Conservation (phyloP, 805 yeast genomes). For the Blastobotrys parvus region DNA sequence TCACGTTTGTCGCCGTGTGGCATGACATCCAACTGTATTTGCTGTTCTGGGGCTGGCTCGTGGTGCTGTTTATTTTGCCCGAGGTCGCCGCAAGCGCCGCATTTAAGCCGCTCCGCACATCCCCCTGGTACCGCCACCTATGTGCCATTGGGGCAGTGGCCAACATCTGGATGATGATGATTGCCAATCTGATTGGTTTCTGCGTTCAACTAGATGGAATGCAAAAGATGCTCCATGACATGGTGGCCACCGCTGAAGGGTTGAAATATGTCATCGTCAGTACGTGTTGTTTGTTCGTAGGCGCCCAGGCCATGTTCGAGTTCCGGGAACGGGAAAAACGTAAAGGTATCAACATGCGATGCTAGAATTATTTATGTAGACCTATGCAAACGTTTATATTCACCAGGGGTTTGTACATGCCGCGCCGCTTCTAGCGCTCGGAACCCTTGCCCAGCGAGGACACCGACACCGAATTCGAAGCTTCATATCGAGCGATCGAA, state of each 20-base stretch:
- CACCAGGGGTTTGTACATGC: conserved; percentile 76
- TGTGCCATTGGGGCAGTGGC: conserved; percentile 83
- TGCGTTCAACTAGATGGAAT: conserved; percentile 90
- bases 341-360: conserved; percentile 71
- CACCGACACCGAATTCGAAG: too few relatives aligned
- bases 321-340: conserved; percentile 79
- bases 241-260: conserved; percentile 68
- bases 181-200: conserved; percentile 91
- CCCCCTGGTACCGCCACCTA: conserved; percentile 63
- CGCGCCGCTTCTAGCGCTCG: conserved; percentile 42
- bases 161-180: conserved; percentile 97
- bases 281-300: conserved; percentile 65
- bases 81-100: conserved; percentile 57
- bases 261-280: conserved; percentile 50
- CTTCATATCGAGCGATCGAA: too few relatives aligned
- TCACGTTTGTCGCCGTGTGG: conserved; percentile 96
- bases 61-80: conserved; percentile 80
- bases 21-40: conserved; percentile 88
- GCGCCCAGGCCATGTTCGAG: conserved; percentile 91
- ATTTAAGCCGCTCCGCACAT: conserved; percentile 10
- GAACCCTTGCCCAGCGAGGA: conserved; percentile 53
- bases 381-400: conserved; percentile 43
- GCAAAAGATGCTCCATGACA: conserved; percentile 49
- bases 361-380: too few relatives aligned
- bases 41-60: conserved; percentile 92